These are phyloP conservation scores for Umbelopsis ramanniana DNA, from an alignment of 192 early-diverging fungal genomes.

Conservation along the genomic window DNA sequence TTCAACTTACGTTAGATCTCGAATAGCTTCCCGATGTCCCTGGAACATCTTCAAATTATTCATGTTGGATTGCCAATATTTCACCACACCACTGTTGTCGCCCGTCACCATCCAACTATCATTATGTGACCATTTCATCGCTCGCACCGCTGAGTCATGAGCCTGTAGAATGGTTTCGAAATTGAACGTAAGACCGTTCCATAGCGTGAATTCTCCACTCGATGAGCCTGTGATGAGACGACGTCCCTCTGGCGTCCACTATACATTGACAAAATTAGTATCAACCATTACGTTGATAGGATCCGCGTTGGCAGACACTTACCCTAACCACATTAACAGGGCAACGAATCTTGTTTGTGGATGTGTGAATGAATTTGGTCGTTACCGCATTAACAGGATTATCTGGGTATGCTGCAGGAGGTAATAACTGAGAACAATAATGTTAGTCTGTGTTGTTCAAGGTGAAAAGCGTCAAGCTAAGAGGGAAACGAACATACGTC, in stretches of 20 bases:
- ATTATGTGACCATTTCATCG: conserved; percentile 97
- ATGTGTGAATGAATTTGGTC: conserved; percentile 88
- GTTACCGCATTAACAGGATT: conserved; percentile 77
- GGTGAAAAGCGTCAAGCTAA: not conserved
- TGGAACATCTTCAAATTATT: conserved; percentile 87
- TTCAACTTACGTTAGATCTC: conserved; percentile 74
- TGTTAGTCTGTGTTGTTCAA: not conserved
- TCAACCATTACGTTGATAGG: not conserved
- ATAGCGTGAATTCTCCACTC: conserved; percentile 94
- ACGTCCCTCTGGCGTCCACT: conserved; percentile 97
- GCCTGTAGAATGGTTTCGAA: conserved; percentile 98
- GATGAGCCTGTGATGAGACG: conserved; percentile 92
- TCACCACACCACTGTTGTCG: conserved; percentile 90
- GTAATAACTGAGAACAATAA: conserved; percentile 54
- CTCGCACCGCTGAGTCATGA: conserved; percentile 91
- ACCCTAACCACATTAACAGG: conserved; percentile 90
- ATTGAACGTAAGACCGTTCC: conserved; percentile 98
- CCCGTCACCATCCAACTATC: conserved; percentile 95
- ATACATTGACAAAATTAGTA: not conserved
- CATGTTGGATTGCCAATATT: conserved; percentile 98
- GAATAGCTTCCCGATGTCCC: conserved; percentile 87
- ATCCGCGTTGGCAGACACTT: conserved; percentile 26
- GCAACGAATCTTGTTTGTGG: conserved; percentile 91
- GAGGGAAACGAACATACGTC: conserved; percentile 56
- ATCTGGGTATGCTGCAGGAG: conserved; percentile 68